These are phyloP conservation scores for Acer negundo DNA, from an alignment of 345 rosid species.

Conservation along the genomic window DNA sequence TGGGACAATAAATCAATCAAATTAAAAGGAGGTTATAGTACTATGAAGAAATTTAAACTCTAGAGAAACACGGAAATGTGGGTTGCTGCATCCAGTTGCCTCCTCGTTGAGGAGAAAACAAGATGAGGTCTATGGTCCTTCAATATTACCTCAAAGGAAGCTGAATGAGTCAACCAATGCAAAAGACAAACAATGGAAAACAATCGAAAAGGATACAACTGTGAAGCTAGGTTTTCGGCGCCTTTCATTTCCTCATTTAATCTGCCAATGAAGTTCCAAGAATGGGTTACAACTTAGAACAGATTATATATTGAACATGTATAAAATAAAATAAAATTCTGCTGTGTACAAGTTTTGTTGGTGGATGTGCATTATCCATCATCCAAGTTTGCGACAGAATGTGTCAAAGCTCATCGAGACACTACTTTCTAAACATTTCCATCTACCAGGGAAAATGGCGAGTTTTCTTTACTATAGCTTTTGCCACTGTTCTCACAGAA, in stretches of 20 bases:
- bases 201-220: constrained; percentile 74
- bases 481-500: background rate
- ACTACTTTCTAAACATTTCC: background rate
- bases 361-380: background rate
- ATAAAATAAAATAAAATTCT: background rate
- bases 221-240: constrained; percentile 56
- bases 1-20: background rate
- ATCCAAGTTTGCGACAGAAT: background rate
- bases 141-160: background rate
- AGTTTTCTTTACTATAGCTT: background rate
- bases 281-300: background rate
- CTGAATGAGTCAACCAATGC: background rate
- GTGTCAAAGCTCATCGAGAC: background rate
- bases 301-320: background rate
- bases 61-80: background rate
- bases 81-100: background rate
- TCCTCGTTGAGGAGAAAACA: background rate
- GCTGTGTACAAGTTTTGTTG: background rate
- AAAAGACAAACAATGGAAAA: background rate
- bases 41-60: background rate
- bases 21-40: background rate
- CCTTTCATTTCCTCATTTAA: constrained; percentile 93
- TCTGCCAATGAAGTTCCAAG: constrained; percentile 42
- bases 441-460: background rate
- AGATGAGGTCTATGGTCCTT: constrained; percentile 2